A percentile compares a stretch with the other conserved stretches of the same genome.
phyloP scores from a whole-genome alignment of 2,329 filamentous ascomycete genomes.

The Aureobasidium sp. region DNA sequence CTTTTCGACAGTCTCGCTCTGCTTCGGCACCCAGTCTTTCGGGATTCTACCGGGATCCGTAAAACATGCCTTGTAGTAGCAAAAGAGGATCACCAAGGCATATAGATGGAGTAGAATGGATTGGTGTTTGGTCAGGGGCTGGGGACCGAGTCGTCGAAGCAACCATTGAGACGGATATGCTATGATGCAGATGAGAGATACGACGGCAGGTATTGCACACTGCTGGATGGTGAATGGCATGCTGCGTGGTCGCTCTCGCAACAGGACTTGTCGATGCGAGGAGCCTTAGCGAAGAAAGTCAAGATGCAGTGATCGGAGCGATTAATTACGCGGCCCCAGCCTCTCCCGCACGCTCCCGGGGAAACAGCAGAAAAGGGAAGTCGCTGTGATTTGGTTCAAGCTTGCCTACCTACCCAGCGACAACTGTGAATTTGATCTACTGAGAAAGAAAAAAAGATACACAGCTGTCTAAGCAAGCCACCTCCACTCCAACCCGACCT shows the following conservation, averaged over 20 bases:
- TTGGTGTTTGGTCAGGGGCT: slow-evolving; percentile 52
- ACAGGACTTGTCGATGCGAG: background rate
- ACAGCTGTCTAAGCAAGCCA: background rate
- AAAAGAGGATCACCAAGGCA: slow-evolving; percentile 58
- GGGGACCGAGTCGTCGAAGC: slow-evolving; percentile 52
- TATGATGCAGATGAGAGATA: slow-evolving; percentile 60
- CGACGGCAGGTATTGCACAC: slow-evolving; percentile 63
- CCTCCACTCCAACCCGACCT: background rate
- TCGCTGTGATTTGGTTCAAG: background rate
- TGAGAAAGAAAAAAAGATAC: background rate
- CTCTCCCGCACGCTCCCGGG: background rate
- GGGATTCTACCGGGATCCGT: slow-evolving; percentile 53
- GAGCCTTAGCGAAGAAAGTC: background rate
- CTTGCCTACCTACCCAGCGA: background rate
- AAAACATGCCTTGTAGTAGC: slow-evolving; percentile 59
- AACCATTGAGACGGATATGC: slow-evolving; percentile 66
- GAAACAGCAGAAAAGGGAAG: background rate
- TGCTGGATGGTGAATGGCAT: slow-evolving; percentile 20
- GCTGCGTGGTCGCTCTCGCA: background rate
- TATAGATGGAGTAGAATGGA: slow-evolving; percentile 59
- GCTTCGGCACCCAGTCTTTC: slow-evolving; percentile 31
- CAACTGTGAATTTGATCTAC: background rate
- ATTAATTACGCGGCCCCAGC: background rate
- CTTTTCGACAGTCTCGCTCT: background rate
- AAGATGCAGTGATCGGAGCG: background rate